Evolutionary conservation across 2,329 filamentous ascomycete genomes (phyloP).

Genomic region (Tolypocladium tropicale): DNA sequence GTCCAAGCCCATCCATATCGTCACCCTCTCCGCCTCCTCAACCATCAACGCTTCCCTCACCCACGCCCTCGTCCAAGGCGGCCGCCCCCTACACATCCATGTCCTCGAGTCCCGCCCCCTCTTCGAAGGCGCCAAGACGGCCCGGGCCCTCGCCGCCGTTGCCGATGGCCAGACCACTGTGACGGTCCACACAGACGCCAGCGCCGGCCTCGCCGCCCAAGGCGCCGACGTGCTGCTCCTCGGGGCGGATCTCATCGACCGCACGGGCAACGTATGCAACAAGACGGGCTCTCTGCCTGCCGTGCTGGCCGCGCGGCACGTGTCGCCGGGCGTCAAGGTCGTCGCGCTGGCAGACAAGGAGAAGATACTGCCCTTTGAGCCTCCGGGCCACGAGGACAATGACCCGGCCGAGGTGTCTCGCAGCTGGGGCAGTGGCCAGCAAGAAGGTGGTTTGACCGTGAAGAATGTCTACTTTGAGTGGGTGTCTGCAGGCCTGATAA

Average conservation of each 20-base stretch:
- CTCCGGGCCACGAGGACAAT: slow-evolving; percentile 35
- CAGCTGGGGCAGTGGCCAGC: background rate
- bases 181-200: slow-evolving; percentile 49
- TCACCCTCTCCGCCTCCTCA: slow-evolving; percentile 54
- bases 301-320: slow-evolving; percentile 41
- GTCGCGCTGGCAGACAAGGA: slow-evolving; percentile 49
- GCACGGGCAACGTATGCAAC: slow-evolving; percentile 50
- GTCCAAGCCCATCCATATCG: slow-evolving; percentile 29
- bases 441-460: slow-evolving; percentile 18
- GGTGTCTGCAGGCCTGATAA: slow-evolving; percentile 39
- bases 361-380: slow-evolving; percentile 41
- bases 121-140: slow-evolving; percentile 53
- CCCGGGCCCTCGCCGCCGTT: slow-evolving; percentile 35
- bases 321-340: slow-evolving; percentile 34
- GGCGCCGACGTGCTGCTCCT: slow-evolving; percentile 49
- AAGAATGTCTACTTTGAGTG: slow-evolving; percentile 52
- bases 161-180: slow-evolving; percentile 16
- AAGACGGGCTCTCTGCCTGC: slow-evolving; percentile 55
- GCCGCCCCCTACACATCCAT: slow-evolving; percentile 38
- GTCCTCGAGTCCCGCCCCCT: slow-evolving; percentile 58
- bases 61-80: slow-evolving; percentile 25
- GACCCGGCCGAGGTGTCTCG: slow-evolving; percentile 36
- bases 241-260: slow-evolving; percentile 53
- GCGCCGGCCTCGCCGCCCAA: slow-evolving; percentile 40
- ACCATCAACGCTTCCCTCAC: slow-evolving; percentile 43